Evolutionary conservation across 208 protist genomes (phyloP).

Genomic region (Blechomonas ayalai): DNA sequence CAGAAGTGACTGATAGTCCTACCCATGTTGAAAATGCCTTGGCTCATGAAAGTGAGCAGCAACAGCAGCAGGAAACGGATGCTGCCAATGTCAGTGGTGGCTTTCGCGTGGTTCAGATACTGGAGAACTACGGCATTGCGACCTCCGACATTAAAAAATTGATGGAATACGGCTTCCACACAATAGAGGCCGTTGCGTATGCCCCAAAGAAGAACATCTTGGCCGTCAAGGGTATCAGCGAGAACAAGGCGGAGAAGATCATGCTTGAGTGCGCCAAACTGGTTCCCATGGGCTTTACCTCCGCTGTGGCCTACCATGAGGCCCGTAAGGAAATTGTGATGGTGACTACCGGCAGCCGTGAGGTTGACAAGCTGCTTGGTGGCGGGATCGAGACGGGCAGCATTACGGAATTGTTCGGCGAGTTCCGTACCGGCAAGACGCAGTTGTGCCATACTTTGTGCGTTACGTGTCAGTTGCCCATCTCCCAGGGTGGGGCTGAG

Average conservation of each 20-base stretch:
- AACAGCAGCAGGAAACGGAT: slow-evolving; percentile 31
- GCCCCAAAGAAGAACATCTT: slow-evolving; percentile 95
- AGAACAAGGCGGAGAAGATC: slow-evolving; percentile 98
- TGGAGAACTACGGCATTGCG: slow-evolving; percentile 92
- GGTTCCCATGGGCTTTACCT: slow-evolving; percentile 97
- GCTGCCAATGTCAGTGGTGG: slow-evolving; percentile 25
- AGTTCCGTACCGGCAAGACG: slow-evolving; percentile 99
- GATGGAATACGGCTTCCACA: slow-evolving; percentile 93
- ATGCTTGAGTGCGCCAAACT: slow-evolving; percentile 93
- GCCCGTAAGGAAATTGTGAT: slow-evolving; percentile 94
- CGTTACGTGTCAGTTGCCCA: slow-evolving; percentile 96
- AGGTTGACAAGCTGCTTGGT: slow-evolving; percentile 96
- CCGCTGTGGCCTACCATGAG: slow-evolving; percentile 95
- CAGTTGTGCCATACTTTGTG: slow-evolving; percentile 99
- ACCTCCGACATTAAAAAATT: slow-evolving; percentile 97
- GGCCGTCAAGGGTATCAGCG: slow-evolving; percentile 97
- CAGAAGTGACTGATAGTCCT: neutral
- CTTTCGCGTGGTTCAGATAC: slow-evolving; percentile 81
- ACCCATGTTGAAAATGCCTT: slow-evolving; percentile 11
- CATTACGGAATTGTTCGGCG: slow-evolving; percentile 99
- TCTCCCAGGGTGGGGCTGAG: slow-evolving; percentile 94
- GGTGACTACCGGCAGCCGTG: slow-evolving; percentile 98
- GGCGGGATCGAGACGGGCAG: slow-evolving; percentile 98
- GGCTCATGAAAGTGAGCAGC: slow-evolving; percentile 8
- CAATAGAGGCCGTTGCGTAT: slow-evolving; percentile 96